A percentile compares a stretch with the other conserved stretches of the same genome.
These are phyloP conservation scores for Daucus carota DNA, from an alignment of 129 eudicot species.

Conservation along the genomic window DH1_v3.0 NC_030383.2:50810001-50810500, in stretches of 20 bases:
- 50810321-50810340: slow-evolving; percentile 27
- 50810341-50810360: slow-evolving; percentile 20
- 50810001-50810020: slow-evolving; percentile 44
- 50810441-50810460: too few relatives aligned
- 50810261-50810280: slow-evolving; percentile 36
- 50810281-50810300: slow-evolving; percentile 34
- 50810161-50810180: slow-evolving; percentile 19
- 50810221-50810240: slow-evolving; percentile 61
- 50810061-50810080: neutral
- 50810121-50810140: slow-evolving; percentile 82
- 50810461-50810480: too few relatives aligned
- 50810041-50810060: neutral
- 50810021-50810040: neutral
- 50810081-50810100: slow-evolving; percentile 98
- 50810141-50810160: slow-evolving; percentile 43
- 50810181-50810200: slow-evolving; percentile 21
- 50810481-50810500: too few relatives aligned
- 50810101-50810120: slow-evolving; percentile 92
- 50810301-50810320: slow-evolving; percentile 28
- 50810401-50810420: too few relatives aligned
- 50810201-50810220: slow-evolving; percentile 39
- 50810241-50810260: slow-evolving; percentile 37
- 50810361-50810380: neutral
- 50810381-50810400: too few relatives aligned
- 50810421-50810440: too few relatives aligned